Evolutionary conservation across 495 filamentous ascomycete genomes (phyloP).

Genomic region (Tuber indicum): DNA sequence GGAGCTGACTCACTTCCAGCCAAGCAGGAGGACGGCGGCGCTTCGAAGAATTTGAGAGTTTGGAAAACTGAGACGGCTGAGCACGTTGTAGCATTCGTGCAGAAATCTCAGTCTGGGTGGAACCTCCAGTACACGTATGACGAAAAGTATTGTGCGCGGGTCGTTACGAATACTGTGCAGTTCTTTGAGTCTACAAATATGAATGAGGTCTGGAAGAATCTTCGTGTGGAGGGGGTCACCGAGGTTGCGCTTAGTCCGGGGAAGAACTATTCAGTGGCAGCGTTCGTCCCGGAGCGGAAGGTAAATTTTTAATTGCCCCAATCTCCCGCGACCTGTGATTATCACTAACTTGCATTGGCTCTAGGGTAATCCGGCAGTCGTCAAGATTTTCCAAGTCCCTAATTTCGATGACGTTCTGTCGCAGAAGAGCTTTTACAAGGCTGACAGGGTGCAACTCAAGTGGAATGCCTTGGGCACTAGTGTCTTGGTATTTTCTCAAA

Average conservation of each 20-base stretch:
- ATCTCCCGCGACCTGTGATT: background rate
- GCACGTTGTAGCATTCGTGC: slow-evolving; percentile 79
- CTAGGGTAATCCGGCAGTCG: slow-evolving; percentile 80
- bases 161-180: slow-evolving; percentile 94
- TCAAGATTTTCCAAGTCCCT: slow-evolving; percentile 91
- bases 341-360: slow-evolving; percentile 17
- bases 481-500: slow-evolving; percentile 92
- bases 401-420: slow-evolving; percentile 73
- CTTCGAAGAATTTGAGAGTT: slow-evolving; percentile 91
- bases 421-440: slow-evolving; percentile 98
- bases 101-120: slow-evolving; percentile 93
- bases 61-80: slow-evolving; percentile 68
- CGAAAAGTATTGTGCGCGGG: slow-evolving; percentile 83
- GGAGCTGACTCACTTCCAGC: slow-evolving; percentile 43
- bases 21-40: slow-evolving; percentile 88
- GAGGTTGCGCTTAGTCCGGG: slow-evolving; percentile 88
- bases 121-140: slow-evolving; percentile 94
- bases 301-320: slow-evolving; percentile 44
- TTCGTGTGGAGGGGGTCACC: slow-evolving; percentile 81
- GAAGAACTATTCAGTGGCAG: slow-evolving; percentile 79
- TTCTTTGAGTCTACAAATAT: slow-evolving; percentile 87
- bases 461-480: slow-evolving; percentile 89
- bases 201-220: slow-evolving; percentile 83
- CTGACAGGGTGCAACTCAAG: slow-evolving; percentile 95
- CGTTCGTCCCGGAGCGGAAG: slow-evolving; percentile 93